Evolutionary conservation across 2,329 filamentous ascomycete species (phyloP).

Genomic region (Clonostachys byssicola): DNA sequence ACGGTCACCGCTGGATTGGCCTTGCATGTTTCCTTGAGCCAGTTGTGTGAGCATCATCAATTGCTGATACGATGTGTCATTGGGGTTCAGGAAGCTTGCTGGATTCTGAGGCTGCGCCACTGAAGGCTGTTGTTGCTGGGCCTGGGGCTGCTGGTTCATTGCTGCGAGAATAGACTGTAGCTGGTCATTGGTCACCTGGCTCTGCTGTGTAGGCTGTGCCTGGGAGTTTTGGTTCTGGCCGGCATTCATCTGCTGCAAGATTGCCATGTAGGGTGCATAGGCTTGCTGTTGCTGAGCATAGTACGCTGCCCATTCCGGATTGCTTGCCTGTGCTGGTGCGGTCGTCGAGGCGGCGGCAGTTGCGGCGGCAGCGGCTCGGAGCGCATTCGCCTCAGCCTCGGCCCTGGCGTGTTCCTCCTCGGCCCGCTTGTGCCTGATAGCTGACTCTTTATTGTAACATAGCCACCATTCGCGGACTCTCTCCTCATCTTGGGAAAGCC

Average conservation of each 20-base stretch:
- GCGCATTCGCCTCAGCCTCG: conserved; percentile 22
- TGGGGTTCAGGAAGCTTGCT: conserved; percentile 23
- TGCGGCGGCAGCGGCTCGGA: conserved; percentile 12
- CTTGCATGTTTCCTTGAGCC: conserved; percentile 15
- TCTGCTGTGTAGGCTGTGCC: conserved; percentile 13
- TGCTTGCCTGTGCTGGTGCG: conserved; percentile 6
- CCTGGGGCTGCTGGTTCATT: conserved; percentile 31
- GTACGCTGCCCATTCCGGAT: conserved; percentile 19
- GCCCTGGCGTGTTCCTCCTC: conserved; percentile 28
- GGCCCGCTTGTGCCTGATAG: conserved; percentile 29
- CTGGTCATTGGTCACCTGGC: conserved; percentile 24
- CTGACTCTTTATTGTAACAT: conserved; percentile 36
- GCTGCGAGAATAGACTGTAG: conserved; percentile 38
- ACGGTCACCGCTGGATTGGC: conserved; percentile 16
- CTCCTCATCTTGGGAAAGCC: conserved; percentile 40
- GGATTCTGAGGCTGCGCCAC: conserved; percentile 12
- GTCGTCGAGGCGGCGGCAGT: conserved; percentile 3
- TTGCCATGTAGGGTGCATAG: conserved; percentile 35
- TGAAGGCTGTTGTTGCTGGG: conserved; percentile 10
- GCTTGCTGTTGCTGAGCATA: conserved; percentile 24
- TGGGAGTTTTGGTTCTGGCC: conserved; percentile 13
- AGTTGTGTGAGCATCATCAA: conserved; percentile 30
- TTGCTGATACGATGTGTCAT: conserved; percentile 33
- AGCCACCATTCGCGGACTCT: conserved; percentile 48
- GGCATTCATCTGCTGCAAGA: conserved; percentile 33